A percentile compares a stretch with the other conserved stretches of the same genome.
Evolutionary conservation across 78 protist species (phyloP).

Genomic region (Dictyostelium intermedium): DNA sequence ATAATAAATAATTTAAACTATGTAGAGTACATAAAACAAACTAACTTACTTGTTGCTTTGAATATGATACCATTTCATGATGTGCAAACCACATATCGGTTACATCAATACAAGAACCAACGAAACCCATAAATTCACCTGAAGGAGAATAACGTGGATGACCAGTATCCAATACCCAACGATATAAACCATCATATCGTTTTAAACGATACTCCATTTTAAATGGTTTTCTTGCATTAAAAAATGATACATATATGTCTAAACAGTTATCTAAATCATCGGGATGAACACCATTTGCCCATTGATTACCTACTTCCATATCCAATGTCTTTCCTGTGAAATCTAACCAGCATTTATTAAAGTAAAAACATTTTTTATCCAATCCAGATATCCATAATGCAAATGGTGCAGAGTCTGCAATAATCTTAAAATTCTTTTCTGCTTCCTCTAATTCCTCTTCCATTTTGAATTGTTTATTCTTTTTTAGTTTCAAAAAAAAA

Average conservation of each 20-base stretch:
- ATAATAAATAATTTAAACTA: too few relatives aligned
- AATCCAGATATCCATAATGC: constrained; percentile 17
- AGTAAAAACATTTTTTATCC: constrained; percentile 14
- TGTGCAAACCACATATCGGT: constrained; percentile 62
- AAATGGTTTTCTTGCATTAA: constrained; percentile 22
- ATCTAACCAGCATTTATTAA: constrained; percentile 33
- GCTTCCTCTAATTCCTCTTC: background rate
- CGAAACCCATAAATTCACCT: constrained; percentile 30
- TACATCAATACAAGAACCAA: constrained; percentile 55
- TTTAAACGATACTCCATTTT: constrained; percentile 33
- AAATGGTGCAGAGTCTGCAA: constrained; percentile 56
- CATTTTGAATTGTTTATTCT: background rate
- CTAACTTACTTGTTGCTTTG: constrained; percentile 17
- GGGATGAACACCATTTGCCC: constrained; percentile 38
- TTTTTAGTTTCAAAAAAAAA: background rate
- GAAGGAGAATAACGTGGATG: background rate
- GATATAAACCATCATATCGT: constrained; percentile 50
- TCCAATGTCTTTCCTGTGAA: constrained; percentile 39
- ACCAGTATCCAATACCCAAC: constrained; percentile 50
- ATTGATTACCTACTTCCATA: constrained; percentile 23
- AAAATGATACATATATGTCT: background rate
- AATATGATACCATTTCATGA: constrained; percentile 27
- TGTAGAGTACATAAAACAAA: too few relatives aligned
- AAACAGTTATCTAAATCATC: constrained; percentile 29
- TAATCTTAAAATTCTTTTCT: constrained; percentile 15